phyloP scores from a whole-genome alignment of 2,329 filamentous ascomycete species.

The Stachybotrys chlorohalonatus region DNA sequence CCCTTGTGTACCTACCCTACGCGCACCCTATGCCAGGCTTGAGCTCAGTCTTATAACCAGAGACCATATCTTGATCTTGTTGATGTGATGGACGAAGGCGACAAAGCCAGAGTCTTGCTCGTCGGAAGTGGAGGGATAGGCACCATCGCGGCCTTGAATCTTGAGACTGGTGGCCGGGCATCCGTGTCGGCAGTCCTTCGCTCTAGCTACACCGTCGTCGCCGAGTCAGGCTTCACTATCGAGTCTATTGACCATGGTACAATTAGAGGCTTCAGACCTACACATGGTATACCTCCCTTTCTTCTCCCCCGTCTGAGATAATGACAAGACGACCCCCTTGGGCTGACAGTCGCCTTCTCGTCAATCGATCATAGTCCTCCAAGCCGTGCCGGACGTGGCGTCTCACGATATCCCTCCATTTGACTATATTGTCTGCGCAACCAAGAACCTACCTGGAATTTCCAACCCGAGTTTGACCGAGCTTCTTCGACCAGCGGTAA shows the following conservation, averaged over 20 bases:
- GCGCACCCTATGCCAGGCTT: no score
- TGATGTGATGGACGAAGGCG: no score
- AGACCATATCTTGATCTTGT: no score
- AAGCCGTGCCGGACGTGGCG: neutral
- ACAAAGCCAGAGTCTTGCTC: constrained; percentile 35
- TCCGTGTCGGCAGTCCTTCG: constrained; percentile 44
- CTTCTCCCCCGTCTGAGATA: no score
- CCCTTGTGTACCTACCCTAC: no score
- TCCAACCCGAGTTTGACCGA: constrained; percentile 33
- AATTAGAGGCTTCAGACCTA: constrained; percentile 39
- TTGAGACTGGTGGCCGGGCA: constrained; percentile 41
- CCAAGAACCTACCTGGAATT: constrained; percentile 44
- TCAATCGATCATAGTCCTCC: neutral
- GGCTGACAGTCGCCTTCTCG: neutral
- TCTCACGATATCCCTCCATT: constrained; percentile 22
- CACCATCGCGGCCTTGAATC: constrained; percentile 43
- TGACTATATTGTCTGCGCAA: constrained; percentile 47
- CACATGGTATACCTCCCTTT: constrained; percentile 15
- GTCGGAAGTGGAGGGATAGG: constrained; percentile 48
- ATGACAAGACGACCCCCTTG: no score
- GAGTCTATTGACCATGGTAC: constrained; percentile 45
- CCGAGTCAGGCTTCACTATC: constrained; percentile 40
- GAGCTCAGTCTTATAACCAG: no score
- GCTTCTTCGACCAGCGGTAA: constrained; percentile 42
- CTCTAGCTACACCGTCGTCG: constrained; percentile 43